Base-by-base conservation (phyloP, 169 alveolate species). In the Babesia ovata region DNA sequence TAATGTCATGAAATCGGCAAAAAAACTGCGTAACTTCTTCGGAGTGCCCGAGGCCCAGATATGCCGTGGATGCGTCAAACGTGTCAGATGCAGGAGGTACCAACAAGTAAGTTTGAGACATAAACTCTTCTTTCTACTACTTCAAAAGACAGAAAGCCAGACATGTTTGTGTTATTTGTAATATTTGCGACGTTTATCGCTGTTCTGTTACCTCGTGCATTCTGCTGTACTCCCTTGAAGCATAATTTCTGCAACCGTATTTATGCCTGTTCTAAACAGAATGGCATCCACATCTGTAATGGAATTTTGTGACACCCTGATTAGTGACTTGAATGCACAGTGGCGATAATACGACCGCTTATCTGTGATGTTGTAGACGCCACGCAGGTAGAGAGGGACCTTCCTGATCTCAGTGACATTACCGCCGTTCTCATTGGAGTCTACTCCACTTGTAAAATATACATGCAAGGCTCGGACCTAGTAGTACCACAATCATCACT, bases 11-110 rank as follows among this genome's bases (percentile, higher is more conserved):
- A 81, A 62, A 63, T 81, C 88, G 52, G 66, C 84, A 24, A 81
- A 81, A 26, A 70, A 72, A 48, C 45, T 81, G 58, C 79, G 88
- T 6, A 81, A 81, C 52, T 81, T 81, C 56, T 81, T 81, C 50
- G 88, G 88, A 28, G 56, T 81, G 14, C 88, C 88, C 28, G 88
- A 81, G 28, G 59, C 75, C 4, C 88, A 81, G 33, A 63, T 81
- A 28, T 81, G 88, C 49, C 75, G 88, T 16, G 84, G 88, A 36
- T 81, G 88, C 58, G 56, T 58, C 28, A 81, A 81, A 54, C 57
- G 70, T 49, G 72, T 66, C 19, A 70, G 88, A 36, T 81, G 88
- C 62, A 70, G 88, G 50, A 59, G 72, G 49, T 81, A 70, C 63
- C 88, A 81, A 46, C 84, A 81, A 81, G 79, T 81, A 52, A 24